phyloP scores from a whole-genome alignment of 2,329 filamentous ascomycete species.

The Exophiala mesophila region DNA sequence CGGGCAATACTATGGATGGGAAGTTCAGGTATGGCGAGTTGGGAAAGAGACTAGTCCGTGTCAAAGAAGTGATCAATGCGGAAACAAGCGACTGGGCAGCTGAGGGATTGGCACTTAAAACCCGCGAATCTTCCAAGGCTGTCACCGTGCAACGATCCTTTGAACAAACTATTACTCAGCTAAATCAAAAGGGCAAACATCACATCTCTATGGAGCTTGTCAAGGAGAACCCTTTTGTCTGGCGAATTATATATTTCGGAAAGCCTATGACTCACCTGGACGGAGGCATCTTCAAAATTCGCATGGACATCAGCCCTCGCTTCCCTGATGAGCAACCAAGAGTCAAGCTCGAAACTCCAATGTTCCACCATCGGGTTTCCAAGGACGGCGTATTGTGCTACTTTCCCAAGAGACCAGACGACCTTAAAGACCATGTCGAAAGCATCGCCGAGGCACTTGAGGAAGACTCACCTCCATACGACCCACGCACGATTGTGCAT shows the following conservation, averaged over 20 bases:
- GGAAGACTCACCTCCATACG: conserved; percentile 81
- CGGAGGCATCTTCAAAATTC: conserved; percentile 80
- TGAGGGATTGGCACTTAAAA: conserved; percentile 60
- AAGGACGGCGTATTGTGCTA: conserved; percentile 80
- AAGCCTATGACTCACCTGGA: conserved; percentile 90
- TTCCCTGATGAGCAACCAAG: conserved; percentile 89
- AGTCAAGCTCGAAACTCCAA: conserved; percentile 69
- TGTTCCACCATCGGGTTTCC: conserved; percentile 87
- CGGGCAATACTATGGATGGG: conserved; percentile 76
- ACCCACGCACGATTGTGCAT: conserved; percentile 82
- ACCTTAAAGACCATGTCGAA: conserved; percentile 77
- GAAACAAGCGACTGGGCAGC: conserved; percentile 68
- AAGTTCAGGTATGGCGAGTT: conserved; percentile 76
- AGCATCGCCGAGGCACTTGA: conserved; percentile 78
- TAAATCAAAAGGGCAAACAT: conserved; percentile 64
- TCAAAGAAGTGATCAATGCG: conserved; percentile 65
- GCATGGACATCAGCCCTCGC: conserved; percentile 70
- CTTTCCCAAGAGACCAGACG: conserved; percentile 61
- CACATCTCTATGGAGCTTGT: conserved; percentile 73
- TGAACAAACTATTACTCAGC: conserved; percentile 71
- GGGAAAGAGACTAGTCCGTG: conserved; percentile 60
- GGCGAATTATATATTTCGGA: conserved; percentile 84
- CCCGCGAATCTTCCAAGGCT: conserved; percentile 68
- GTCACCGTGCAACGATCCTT: conserved; percentile 79
- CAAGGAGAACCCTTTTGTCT: conserved; percentile 81